Base-by-base conservation (phyloP, 495 filamentous ascomycete species). In the Darksidea phi region DNA sequence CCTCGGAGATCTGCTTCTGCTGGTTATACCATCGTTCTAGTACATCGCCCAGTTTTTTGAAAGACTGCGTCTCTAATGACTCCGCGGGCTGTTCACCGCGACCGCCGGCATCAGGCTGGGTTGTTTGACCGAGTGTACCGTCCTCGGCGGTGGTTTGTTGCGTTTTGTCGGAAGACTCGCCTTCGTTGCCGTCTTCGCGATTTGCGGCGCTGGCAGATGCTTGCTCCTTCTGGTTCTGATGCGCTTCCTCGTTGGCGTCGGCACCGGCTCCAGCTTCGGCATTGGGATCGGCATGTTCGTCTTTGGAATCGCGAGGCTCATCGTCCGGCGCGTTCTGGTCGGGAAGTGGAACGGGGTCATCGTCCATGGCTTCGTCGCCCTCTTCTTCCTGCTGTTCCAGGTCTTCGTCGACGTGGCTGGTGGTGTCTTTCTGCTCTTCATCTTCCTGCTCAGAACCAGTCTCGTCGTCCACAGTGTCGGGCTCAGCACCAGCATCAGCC, bases 1-100 rank as follows among this genome's bases (percentile, higher is more conserved):
- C 79, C 54, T 88, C 80, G 63, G 82, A 75, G 55, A 99, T 96
- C 56, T 95, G 84, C 25, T 82, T 79, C 64, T 92, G 88, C 63
- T 85, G 86, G 41, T 87, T 84, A 72, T 97, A 90, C 91, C 92
- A 99, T 63, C 86, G 79, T 67, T 97, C 92, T n/a, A 99, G 79
- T 20, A 88, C 86, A 76, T 97, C 90, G 1, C 95, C 95, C 55
- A 99, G 80, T 61, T 94, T 93, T 76, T 93, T 90, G 78, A 95
- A 95, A 1, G 90, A 85, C 53, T 87, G 78, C 20, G 72, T 60
- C 17, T 73, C 66, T 6, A 37, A 28, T 48, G 67, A 67, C 8
- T 67, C 68, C 47, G 71, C 53, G 2, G 20, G 50, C 57, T 77
- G 72, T 41, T 68, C 61, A 1, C 48, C 64, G 2, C 53, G 34